These are phyloP conservation scores for Gonapodya sp. DNA, from an alignment of 192 early-diverging fungal species.

Conservation along the genomic window DNA sequence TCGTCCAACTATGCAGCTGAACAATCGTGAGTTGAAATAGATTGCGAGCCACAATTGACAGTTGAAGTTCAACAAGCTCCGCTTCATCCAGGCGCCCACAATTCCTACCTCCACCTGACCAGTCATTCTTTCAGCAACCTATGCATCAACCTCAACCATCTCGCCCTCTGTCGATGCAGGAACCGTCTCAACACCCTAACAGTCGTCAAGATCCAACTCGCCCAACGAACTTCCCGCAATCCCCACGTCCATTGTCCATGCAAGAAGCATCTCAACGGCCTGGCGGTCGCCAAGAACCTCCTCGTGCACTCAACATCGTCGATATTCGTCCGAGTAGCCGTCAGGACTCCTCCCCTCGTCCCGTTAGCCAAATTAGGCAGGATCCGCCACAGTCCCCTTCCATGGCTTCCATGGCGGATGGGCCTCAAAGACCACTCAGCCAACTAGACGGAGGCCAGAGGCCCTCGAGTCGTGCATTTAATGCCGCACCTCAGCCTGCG, in stretches of 20 bases:
- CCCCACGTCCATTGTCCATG: no score
- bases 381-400: background rate
- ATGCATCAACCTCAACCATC: no score
- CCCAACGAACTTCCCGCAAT: background rate
- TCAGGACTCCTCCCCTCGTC: background rate
- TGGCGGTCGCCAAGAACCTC: background rate
- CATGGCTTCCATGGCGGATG: background rate
- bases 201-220: background rate
- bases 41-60: no score
- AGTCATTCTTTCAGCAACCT: no score
- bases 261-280: background rate
- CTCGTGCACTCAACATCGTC: background rate
- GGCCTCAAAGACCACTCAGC: background rate
- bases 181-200: background rate
- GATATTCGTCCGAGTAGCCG: background rate
- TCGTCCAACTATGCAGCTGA: no score
- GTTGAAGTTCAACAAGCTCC: no score
- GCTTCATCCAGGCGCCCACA: no score
- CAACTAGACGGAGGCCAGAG: background rate
- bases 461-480: background rate
- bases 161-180: background rate
- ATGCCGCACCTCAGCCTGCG: background rate
- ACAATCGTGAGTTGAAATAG: no score
- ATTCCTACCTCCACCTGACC: no score
- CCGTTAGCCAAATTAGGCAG: background rate